Percentiles rank a stretch among this genome's conserved stretches.
Evolutionary conservation across 169 alveolate species (phyloP).

Genomic region (Sarcocystis neurona): DNA sequence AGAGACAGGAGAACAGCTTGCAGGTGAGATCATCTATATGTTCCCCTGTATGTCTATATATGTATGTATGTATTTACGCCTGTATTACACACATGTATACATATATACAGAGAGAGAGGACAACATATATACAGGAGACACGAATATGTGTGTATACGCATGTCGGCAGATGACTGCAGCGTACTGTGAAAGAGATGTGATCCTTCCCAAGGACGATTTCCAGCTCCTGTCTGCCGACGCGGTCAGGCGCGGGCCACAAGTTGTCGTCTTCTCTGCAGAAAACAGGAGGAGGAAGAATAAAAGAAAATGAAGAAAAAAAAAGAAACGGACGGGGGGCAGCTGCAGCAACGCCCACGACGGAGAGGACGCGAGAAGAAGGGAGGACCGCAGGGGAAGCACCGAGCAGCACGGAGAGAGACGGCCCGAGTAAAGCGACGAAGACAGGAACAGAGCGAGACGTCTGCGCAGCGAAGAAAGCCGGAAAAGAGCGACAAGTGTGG

Average conservation of each 20-base stretch:
- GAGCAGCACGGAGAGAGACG: no score
- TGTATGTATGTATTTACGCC: no score
- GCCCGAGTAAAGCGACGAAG: no score
- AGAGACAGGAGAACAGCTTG: no score
- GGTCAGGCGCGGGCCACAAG: slow-evolving; percentile 96
- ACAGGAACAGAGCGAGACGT: no score
- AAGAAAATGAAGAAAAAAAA: neutral
- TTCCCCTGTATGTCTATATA: no score
- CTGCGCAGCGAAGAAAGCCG: no score
- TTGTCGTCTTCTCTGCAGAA: slow-evolving; percentile 89
- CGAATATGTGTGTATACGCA: neutral
- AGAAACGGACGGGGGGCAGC: neutral
- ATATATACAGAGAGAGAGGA: no score
- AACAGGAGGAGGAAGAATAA: neutral
- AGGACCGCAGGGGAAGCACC: neutral
- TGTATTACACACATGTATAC: no score
- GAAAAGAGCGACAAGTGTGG: no score
- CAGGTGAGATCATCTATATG: no score
- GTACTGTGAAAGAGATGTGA: slow-evolving; percentile 81
- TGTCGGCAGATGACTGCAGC: neutral
- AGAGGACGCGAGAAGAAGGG: neutral
- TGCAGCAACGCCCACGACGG: neutral
- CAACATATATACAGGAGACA: neutral
- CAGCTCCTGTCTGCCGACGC: slow-evolving; percentile 95
- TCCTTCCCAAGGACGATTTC: slow-evolving; percentile 90